Conservation (phyloP, 1,284 basidiomycete genomes). For the Gomphus sp. region DNA sequence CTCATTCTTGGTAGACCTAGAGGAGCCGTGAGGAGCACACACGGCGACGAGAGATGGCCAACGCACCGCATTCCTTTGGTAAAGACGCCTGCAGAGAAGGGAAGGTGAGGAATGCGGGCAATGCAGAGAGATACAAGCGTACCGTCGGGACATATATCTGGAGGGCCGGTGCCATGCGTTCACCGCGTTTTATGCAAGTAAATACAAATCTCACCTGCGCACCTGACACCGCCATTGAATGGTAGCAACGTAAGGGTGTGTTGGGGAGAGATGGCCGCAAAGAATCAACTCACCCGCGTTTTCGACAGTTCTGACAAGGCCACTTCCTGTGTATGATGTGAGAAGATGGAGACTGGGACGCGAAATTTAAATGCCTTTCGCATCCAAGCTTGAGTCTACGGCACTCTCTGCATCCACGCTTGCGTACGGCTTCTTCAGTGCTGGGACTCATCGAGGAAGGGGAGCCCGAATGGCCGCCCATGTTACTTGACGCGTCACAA, state of each 20-base stretch:
- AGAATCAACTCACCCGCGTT: constrained; percentile 10
- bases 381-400: constrained; percentile 11
- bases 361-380: background rate
- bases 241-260: background rate
- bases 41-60: background rate
- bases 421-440: constrained; percentile 7
- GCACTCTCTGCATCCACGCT: constrained; percentile 10
- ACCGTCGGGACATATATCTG: constrained; percentile 11
- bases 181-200: background rate
- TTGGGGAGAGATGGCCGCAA: background rate
- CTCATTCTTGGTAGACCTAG: constrained; percentile 9
- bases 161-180: background rate
- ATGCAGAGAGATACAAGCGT: background rate
- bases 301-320: constrained; percentile 12
- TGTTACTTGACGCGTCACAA: background rate
- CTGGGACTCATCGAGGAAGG: background rate
- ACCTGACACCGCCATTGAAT: constrained; percentile 1
- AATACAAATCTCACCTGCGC: constrained; percentile 9
- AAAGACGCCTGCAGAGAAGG: constrained; percentile 1
- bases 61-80: constrained; percentile 11
- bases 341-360: background rate
- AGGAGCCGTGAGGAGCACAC: background rate
- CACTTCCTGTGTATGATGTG: constrained; percentile 8
- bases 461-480: background rate
- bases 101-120: background rate